phyloP scores from a whole-genome alignment of 345 rosid genomes.

The Excoecaria agallocha region DNA sequence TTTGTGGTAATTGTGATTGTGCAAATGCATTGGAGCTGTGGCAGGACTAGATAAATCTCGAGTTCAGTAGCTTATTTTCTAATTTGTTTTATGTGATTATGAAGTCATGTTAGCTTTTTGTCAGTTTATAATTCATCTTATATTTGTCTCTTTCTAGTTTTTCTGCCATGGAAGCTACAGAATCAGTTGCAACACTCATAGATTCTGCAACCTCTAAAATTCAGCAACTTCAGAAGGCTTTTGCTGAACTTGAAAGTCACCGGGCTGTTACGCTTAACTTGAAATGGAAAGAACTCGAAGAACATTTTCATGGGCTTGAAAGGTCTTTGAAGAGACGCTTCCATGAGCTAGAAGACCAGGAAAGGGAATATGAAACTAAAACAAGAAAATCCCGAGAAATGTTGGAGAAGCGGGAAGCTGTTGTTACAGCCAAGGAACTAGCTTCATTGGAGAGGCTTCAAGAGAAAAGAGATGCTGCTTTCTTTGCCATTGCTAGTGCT shows the following conservation, averaged over 20 bases:
- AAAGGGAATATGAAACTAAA: constrained; percentile 69
- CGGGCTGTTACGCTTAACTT: constrained; percentile 83
- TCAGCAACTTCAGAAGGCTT: constrained; percentile 97
- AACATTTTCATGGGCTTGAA: constrained; percentile 97
- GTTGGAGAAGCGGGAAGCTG: constrained; percentile 72
- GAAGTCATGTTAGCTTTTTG: background rate
- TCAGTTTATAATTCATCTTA: background rate
- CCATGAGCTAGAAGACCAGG: constrained; percentile 96
- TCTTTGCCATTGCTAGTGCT: constrained; percentile 57
- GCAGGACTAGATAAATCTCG: background rate
- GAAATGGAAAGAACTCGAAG: constrained; percentile 97
- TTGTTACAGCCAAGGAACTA: constrained; percentile 80
- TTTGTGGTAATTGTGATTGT: background rate
- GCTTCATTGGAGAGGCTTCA: constrained; percentile 76
- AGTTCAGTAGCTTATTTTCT: background rate
- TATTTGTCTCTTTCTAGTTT: constrained; percentile 28
- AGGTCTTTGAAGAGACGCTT: constrained; percentile 96
- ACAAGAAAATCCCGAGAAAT: constrained; percentile 74
- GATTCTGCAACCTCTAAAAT: constrained; percentile 85
- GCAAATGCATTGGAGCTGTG: background rate
- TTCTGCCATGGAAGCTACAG: constrained; percentile 65
- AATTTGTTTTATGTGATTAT: background rate
- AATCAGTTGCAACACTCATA: constrained; percentile 69
- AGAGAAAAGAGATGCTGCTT: constrained; percentile 85
- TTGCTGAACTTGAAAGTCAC: constrained; percentile 96